Evolutionary conservation across 2,329 filamentous ascomycete genomes (phyloP).

Genomic region (Exophiala lecanii-corni): DNA sequence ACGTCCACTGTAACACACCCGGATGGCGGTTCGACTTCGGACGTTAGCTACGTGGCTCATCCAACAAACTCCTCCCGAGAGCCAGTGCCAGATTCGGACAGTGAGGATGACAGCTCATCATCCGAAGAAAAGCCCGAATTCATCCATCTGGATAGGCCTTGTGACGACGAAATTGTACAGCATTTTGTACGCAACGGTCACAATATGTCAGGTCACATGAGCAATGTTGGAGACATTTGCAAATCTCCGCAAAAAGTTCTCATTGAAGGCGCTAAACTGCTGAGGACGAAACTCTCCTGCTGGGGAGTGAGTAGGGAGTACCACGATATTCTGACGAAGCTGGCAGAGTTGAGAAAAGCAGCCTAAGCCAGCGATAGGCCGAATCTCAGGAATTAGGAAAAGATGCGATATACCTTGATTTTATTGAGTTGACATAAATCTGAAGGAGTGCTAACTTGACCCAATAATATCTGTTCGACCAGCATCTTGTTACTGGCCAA

Average conservation of each 20-base stretch:
- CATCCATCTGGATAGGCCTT: constrained; percentile 52
- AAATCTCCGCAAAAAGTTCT: constrained; percentile 22
- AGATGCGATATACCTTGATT: background rate
- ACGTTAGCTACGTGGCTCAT: background rate
- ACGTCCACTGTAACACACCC: background rate
- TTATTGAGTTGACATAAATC: constrained; percentile 4
- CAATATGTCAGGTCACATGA: constrained; percentile 48
- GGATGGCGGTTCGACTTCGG: background rate
- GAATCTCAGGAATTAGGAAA: background rate
- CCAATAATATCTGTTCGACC: no score
- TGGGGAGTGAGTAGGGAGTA: constrained; percentile 36
- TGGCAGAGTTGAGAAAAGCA: constrained; percentile 29
- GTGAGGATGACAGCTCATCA: constrained; percentile 12
- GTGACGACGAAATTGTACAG: constrained; percentile 56
- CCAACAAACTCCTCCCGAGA: background rate
- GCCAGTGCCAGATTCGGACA: constrained; percentile 5
- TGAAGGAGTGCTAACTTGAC: no score
- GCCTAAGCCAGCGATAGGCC: background rate
- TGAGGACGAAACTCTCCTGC: constrained; percentile 24
- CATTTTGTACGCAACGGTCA: constrained; percentile 50
- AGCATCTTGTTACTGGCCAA: no score
- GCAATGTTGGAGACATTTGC: constrained; percentile 46
- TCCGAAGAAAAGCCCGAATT: constrained; percentile 30
- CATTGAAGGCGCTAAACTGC: constrained; percentile 22
- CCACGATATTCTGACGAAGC: constrained; percentile 31